phyloP scores from a whole-genome alignment of 1,284 basidiomycete genomes.

The Ganoderma leucocontextum region DNA sequence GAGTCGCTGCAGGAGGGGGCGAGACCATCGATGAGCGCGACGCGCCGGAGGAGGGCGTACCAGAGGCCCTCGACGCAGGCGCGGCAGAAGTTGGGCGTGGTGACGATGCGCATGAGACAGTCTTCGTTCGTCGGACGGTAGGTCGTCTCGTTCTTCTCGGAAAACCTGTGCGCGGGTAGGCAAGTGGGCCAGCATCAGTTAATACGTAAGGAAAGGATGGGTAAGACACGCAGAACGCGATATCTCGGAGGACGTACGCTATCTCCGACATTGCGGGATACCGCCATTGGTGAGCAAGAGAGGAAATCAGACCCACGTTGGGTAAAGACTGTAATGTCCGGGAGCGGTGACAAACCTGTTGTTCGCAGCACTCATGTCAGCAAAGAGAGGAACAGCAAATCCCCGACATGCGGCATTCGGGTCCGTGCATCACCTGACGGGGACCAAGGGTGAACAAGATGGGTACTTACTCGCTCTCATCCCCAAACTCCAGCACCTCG shows the following conservation, averaged over 20 bases:
- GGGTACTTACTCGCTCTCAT: constrained; percentile 61
- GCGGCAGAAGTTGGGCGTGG: constrained; percentile 75
- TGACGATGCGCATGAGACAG: constrained; percentile 85
- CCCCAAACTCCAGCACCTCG: constrained; percentile 82
- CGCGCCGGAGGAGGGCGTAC: constrained; percentile 63
- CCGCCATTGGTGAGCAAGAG: background rate
- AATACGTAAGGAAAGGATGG: background rate
- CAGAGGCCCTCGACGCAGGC: constrained; percentile 81
- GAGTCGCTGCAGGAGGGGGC: constrained; percentile 44
- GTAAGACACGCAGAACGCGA: background rate
- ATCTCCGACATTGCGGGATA: background rate
- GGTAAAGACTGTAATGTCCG: constrained; percentile 77
- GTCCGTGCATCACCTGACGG: background rate
- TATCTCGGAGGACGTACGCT: background rate
- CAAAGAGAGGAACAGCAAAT: background rate
- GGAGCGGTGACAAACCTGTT: constrained; percentile 66
- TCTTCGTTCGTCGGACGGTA: constrained; percentile 85
- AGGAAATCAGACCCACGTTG: constrained; percentile 59
- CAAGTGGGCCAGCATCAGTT: background rate
- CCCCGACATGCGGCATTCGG: background rate
- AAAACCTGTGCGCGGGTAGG: constrained; percentile 53
- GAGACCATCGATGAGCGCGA: constrained; percentile 68
- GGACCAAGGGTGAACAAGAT: constrained; percentile 1
- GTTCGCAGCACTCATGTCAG: constrained; percentile 4
- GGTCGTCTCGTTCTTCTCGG: constrained; percentile 64